A percentile compares a stretch with the other conserved stretches of the same genome.
These are phyloP conservation scores for Kwoniella pini DNA, from an alignment of 768 basidiomycete species.

Conservation along the genomic window DNA sequence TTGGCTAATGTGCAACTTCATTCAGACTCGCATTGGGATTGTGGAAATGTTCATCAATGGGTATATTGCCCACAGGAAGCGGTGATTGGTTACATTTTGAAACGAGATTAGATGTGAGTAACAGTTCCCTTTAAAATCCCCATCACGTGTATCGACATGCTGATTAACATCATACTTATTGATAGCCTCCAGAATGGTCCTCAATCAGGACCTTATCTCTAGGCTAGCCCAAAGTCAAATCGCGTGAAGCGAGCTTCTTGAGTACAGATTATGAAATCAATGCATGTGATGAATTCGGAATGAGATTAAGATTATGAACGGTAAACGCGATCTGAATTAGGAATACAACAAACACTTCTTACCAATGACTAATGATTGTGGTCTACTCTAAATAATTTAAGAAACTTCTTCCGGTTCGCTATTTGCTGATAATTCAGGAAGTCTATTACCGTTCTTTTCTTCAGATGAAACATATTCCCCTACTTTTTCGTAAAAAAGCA, in stretches of 20 bases:
- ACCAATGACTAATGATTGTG: neutral
- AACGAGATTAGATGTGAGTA: constrained; percentile 68
- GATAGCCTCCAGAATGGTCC: constrained; percentile 52
- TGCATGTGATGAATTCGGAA: no score
- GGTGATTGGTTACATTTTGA: constrained; percentile 96
- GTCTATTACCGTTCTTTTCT: neutral
- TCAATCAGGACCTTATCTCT: constrained; percentile 38
- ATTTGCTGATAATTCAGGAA: no score
- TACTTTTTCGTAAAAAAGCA: constrained; percentile 90
- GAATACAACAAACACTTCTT: no score
- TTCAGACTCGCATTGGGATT: constrained; percentile 78
- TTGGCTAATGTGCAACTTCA: no score
- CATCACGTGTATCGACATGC: neutral
- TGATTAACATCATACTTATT: neutral
- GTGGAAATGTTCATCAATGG: constrained; percentile 93
- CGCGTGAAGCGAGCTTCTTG: no score
- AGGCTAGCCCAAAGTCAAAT: constrained; percentile 32
- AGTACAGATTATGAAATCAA: no score
- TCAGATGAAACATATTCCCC: constrained; percentile 28
- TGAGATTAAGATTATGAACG: no score
- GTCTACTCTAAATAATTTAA: no score
- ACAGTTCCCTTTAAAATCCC: no score
- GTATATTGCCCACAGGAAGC: constrained; percentile 81
- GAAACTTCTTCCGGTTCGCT: no score
- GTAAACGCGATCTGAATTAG: no score